Conservation (phyloP, 2,329 filamentous ascomycete genomes). For the Dichotomopilus funicola region DNA sequence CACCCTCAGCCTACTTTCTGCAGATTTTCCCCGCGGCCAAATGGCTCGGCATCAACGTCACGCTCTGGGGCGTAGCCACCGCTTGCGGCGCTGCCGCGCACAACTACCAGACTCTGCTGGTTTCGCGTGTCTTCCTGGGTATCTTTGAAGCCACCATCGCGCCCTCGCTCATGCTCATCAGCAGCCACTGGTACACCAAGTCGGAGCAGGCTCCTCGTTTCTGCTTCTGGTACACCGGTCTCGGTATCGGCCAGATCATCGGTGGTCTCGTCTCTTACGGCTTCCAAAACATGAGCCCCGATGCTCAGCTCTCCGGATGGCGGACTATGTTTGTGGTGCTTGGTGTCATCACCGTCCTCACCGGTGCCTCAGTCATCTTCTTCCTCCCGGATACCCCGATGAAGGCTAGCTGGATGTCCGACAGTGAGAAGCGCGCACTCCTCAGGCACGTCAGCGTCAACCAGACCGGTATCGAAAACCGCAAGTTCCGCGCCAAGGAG, state of each 20-base stretch:
- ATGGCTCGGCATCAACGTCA: slow-evolving; percentile 53
- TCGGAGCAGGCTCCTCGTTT: slow-evolving; percentile 53
- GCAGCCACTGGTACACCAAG: slow-evolving; percentile 52
- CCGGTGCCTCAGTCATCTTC: slow-evolving; percentile 35
- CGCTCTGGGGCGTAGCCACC: slow-evolving; percentile 52
- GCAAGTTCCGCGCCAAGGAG: slow-evolving; percentile 46
- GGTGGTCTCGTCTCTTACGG: slow-evolving; percentile 44
- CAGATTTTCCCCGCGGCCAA: slow-evolving; percentile 55
- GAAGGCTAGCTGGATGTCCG: slow-evolving; percentile 34
- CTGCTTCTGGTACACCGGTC: slow-evolving; percentile 54
- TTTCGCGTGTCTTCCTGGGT: slow-evolving; percentile 51
- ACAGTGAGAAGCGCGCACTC: slow-evolving; percentile 39
- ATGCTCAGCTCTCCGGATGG: slow-evolving; percentile 35
- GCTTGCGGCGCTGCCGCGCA: slow-evolving; percentile 47
- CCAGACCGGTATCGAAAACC: slow-evolving; percentile 51
- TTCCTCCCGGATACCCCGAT: slow-evolving; percentile 46
- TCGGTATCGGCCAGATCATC: slow-evolving; percentile 51
- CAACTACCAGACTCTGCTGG: slow-evolving; percentile 47
- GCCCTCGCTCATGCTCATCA: slow-evolving; percentile 55
- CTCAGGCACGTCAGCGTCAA: slow-evolving; percentile 50
- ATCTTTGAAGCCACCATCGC: slow-evolving; percentile 56
- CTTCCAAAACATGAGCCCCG: slow-evolving; percentile 43
- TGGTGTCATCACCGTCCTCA: slow-evolving; percentile 39
- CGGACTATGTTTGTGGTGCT: slow-evolving; percentile 45
- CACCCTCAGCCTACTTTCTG: slow-evolving; percentile 44